Evolutionary conservation across 768 basidiomycete genomes (phyloP), one percentile per base, ranked within the genome.

Genomic region (Lyophyllum semitale): DNA sequence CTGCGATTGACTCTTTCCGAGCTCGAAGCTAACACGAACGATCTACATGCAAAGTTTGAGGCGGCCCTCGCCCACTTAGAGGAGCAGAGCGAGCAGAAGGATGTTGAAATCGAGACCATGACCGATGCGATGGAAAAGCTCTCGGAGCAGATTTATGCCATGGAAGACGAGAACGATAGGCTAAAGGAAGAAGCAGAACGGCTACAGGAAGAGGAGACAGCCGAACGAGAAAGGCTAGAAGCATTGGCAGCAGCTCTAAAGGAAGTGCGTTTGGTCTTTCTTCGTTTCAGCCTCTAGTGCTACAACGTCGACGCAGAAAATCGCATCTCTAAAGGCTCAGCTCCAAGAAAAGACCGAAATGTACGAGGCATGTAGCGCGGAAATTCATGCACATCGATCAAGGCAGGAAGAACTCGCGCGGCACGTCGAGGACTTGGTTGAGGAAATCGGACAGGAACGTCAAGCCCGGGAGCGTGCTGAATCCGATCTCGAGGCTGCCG

Each of bases 141-240:
- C 42, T 84, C 91, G 5, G 87, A 91, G 57, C 84, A 87, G 51
- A 82, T 97, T 8, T 94, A 90, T 69, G 74, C 84, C 41, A 81
- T 96, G 1, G 96, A 98, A 66, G 93, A 96, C 56, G 89, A 94
- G 64, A 83, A 87, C 50, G 93, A 95, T 58, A 77, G 83, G 27
- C 67, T 89, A 47, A 84, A 81, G 64, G 91, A 93, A 61, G 89
- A 93, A 44, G 75, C 77, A 47, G 85, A 88, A 33, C 76, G 82
- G 8, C 58, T 84, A 35, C 80, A 84, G 48, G 88, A 93, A 54
- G 91, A 93, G n/a, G 85, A 87, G 43, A 76, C 70, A 8, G 80
- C 81, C n/a, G 91, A 90, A 63, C 76, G 81, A 23, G 89, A 90
- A 54, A 74, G 84, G 40, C 71, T 87, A 1, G 87, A 90, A 61